A percentile compares a stretch with the other conserved stretches of the same genome.
phyloP scores from a whole-genome alignment of 1,139 yeast species.

The Candida tetrigidarum region DNA sequence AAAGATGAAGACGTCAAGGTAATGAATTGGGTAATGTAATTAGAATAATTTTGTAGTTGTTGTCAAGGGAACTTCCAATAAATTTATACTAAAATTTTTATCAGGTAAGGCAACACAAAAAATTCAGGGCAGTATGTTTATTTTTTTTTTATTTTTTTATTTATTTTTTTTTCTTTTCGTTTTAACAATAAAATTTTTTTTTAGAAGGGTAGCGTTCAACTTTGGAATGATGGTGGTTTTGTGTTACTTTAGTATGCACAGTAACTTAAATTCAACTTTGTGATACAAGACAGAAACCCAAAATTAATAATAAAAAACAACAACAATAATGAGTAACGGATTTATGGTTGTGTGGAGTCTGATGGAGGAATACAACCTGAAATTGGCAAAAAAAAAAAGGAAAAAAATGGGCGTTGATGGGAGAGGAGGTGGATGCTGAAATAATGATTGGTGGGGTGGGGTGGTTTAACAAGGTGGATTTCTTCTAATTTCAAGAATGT shows the following conservation, averaged over 20 bases:
- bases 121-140: slow-evolving; percentile 3
- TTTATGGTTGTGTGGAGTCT: not conserved
- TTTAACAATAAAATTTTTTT: not conserved
- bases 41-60: slow-evolving; percentile 7
- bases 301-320: not conserved
- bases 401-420: too few relatives aligned
- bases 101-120: too few relatives aligned
- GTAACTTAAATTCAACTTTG: not conserved
- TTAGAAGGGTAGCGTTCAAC: slow-evolving; percentile 7
- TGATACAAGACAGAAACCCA: not conserved
- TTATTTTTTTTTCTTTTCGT: not conserved
- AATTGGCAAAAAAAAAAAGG: not conserved
- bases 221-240: slow-evolving; percentile 6
- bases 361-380: not conserved
- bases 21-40: slow-evolving; percentile 8
- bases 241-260: not conserved
- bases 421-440: too few relatives aligned
- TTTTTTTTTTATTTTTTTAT: not conserved
- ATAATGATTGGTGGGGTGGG: too few relatives aligned
- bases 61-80: slow-evolving; percentile 9
- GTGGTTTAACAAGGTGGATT: too few relatives aligned
- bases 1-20: slow-evolving; percentile 5
- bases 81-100: slow-evolving; percentile 6
- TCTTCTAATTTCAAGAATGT: too few relatives aligned
- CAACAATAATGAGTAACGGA: not conserved